Percentiles rank a stretch among this genome's conserved stretches.
Evolutionary conservation across 305 asterid species (phyloP).

Genomic region (Solanum hybrid): DNA sequence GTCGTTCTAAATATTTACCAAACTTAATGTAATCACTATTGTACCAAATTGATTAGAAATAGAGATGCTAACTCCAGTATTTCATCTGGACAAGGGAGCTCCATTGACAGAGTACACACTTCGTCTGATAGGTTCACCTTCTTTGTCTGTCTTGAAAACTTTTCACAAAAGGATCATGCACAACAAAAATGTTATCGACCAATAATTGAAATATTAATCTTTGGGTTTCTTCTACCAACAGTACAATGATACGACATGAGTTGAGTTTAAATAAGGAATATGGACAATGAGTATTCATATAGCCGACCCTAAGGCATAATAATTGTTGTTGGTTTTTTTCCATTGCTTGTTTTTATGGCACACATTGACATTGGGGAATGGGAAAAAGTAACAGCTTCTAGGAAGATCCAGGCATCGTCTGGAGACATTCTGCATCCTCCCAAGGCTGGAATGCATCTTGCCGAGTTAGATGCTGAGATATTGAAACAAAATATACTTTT

Average conservation of each 20-base stretch:
- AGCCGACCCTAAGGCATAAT: not conserved
- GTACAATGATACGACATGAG: not conserved
- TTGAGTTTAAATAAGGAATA: not conserved
- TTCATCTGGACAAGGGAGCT: conserved; percentile 49
- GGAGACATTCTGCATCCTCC: conserved; percentile 45
- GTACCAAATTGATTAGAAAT: not conserved
- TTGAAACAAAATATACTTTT: conserved; percentile 2
- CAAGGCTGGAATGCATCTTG: conserved; percentile 42
- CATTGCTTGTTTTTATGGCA: not conserved
- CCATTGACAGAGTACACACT: conserved; percentile 79
- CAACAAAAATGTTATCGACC: not conserved
- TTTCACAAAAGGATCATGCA: not conserved
- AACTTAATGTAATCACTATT: not conserved
- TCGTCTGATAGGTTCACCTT: conserved; percentile 23
- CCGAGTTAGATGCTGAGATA: conserved; percentile 27
- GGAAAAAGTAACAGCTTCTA: not conserved
- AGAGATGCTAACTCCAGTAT: not conserved
- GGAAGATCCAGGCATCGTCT: conserved; percentile 15
- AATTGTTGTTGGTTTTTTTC: not conserved
- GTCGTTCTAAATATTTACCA: not conserved
- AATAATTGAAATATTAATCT: not conserved
- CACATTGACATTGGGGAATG: not conserved
- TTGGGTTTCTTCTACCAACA: not conserved
- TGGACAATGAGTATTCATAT: not conserved
- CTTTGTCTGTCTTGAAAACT: not conserved